These are phyloP conservation scores for Arthrobotrys entomopaga DNA, from an alignment of 2,329 filamentous ascomycete species.

Conservation along the genomic window DNA sequence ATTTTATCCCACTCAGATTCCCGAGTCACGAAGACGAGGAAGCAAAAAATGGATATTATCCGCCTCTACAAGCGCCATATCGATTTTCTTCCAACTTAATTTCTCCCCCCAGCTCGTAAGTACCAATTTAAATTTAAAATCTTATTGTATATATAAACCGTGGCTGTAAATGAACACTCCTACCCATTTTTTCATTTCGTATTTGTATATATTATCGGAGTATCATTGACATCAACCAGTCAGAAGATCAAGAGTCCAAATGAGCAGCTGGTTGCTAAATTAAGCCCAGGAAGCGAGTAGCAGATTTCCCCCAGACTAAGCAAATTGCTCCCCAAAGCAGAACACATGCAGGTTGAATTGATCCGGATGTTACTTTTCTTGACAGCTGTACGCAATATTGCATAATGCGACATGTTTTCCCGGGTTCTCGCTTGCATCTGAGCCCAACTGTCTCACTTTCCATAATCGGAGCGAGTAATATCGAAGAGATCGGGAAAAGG, in stretches of 20 bases:
- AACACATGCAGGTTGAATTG: conserved; percentile 12
- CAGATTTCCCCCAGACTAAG: too few species aligned
- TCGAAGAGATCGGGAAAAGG: conserved; percentile 5
- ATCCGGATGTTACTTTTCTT: conserved; percentile 29
- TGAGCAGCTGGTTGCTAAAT: conserved; percentile 22
- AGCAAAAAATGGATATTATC: not conserved
- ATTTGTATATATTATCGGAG: conserved; percentile 41
- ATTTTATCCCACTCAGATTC: not conserved
- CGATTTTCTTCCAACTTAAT: not conserved
- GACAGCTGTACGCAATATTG: conserved; percentile 52
- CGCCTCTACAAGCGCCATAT: not conserved
- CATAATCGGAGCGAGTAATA: conserved; percentile 34
- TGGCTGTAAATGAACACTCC: conserved; percentile 15
- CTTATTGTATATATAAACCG: conserved; percentile 38
- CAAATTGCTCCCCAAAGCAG: conserved; percentile 2
- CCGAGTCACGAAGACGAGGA: not conserved
- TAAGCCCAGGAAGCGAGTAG: conserved; percentile 25
- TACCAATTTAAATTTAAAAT: conserved; percentile 18
- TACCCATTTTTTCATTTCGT: conserved; percentile 3
- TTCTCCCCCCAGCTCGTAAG: conserved; percentile 24
- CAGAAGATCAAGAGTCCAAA: conserved; percentile 23
- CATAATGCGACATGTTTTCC: conserved; percentile 34
- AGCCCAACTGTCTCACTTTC: conserved; percentile 54
- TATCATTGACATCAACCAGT: conserved; percentile 11
- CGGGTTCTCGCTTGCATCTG: conserved; percentile 32